Base-by-base conservation (phyloP, 225 moss, liverwort and hornwort species). In the Sphagnum contortum region DNA sequence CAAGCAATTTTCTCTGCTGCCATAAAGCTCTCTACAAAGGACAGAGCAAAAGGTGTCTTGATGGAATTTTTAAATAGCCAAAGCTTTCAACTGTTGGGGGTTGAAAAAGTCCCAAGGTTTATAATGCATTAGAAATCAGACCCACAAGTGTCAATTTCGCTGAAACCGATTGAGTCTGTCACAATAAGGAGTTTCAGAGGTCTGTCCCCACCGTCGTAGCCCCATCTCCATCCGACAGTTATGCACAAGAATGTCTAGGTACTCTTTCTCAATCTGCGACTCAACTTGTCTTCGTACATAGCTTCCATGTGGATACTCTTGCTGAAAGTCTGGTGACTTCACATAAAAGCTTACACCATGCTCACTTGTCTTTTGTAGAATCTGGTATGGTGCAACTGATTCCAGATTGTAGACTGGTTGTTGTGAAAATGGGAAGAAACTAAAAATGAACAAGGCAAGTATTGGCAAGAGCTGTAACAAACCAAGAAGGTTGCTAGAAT, bases 191-290 rank as follows among this genome's bases (percentile, higher is more conserved):
- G 74, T 82, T 64, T 89, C 90, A 59, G 92, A 75, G 13, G 69
- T 66, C 74, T 98, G 92, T 6, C 90, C 92, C 92, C 96, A 92
- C 64, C 88, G 78, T 79, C 78, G 78, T 76, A 90, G 80, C 58
- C 87, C 79, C 61, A 87, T 86, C 75, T 98, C 96, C 83, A 87
- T 76, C 58, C 92, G 92, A 78, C 96, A 98, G 78, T 93, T 92
- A 78, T 98, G 96, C 65, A 89, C 74, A 64, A 98, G 92, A 66
- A 92, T 83, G 8, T 98, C 96, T 74, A 73, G 89, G 73, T 90
- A 98, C 56, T 98, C 96, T 66, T 80, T 89, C 68, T 93, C 96
- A 65, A 93, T 89, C 70, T 92, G 90, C 57, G 47, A 65, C 78
- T 98, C 96, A 67, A 98, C 73, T 77, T 88, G 84, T 60, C 80